These are phyloP conservation scores for Penicillium samsonianum DNA, from an alignment of 495 filamentous ascomycete genomes.

Conservation along the genomic window DNA sequence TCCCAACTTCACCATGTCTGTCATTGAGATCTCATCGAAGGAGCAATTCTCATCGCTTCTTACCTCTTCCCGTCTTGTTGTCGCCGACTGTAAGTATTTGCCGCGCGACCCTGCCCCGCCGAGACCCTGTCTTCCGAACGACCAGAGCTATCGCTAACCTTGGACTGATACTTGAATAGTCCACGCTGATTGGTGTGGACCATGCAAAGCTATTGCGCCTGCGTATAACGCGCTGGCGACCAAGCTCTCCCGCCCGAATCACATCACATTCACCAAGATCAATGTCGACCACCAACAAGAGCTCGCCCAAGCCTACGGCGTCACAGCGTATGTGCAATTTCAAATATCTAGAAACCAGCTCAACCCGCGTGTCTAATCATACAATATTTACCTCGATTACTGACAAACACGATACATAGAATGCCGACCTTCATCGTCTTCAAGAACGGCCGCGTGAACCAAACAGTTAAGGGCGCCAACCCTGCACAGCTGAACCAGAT, in stretches of 20 bases:
- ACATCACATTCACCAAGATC: slow-evolving; percentile 83
- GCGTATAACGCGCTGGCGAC: slow-evolving; percentile 76
- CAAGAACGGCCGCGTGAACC: slow-evolving; percentile 65
- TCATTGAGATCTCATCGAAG: slow-evolving; percentile 68
- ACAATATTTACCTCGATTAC: background rate
- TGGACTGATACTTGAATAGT: slow-evolving; percentile 51
- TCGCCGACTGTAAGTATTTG: slow-evolving; percentile 76
- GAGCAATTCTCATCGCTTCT: slow-evolving; percentile 71
- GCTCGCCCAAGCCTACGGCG: slow-evolving; percentile 66
- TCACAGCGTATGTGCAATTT: slow-evolving; percentile 62
- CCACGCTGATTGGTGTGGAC: slow-evolving; percentile 83
- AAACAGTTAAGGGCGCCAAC: slow-evolving; percentile 75
- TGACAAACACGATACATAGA: slow-evolving; percentile 13
- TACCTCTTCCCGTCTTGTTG: slow-evolving; percentile 67
- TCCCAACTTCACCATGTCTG: slow-evolving; percentile 39
- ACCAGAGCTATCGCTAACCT: slow-evolving; percentile 12
- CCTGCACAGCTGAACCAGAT: slow-evolving; percentile 64
- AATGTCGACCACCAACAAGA: slow-evolving; percentile 76
- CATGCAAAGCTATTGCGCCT: slow-evolving; percentile 84
- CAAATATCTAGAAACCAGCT: background rate
- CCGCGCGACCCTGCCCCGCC: slow-evolving; percentile 13
- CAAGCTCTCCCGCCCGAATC: slow-evolving; percentile 68
- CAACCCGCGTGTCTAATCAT: background rate
- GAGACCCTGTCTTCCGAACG: slow-evolving; percentile 6
- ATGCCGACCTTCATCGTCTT: slow-evolving; percentile 89